Conservation (phyloP, 1,284 basidiomycete genomes). For the Pholiota adiposa region DNA sequence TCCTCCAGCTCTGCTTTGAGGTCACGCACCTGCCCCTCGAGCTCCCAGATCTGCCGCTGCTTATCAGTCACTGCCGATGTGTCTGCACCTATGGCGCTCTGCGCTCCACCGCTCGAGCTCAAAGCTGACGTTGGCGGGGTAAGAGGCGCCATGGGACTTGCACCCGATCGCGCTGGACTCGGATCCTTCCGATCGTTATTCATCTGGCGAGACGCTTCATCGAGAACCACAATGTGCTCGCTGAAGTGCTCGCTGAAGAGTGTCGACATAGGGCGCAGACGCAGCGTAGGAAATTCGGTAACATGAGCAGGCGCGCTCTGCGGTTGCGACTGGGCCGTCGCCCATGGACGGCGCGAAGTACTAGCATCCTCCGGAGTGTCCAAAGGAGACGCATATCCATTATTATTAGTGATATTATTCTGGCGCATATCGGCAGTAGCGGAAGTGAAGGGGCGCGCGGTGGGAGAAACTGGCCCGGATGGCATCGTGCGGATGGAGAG, state of each 20-base stretch:
- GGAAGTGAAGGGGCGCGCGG: slow-evolving; percentile 13
- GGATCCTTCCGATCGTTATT: background rate
- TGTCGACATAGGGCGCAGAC: slow-evolving; percentile 76
- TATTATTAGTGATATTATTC: background rate
- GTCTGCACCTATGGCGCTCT: background rate
- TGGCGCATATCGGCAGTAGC: slow-evolving; percentile 12
- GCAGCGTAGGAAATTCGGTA: slow-evolving; percentile 65
- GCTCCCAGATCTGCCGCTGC: slow-evolving; percentile 74
- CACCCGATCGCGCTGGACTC: slow-evolving; percentile 46
- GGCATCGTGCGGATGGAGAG: slow-evolving; percentile 48
- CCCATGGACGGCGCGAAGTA: slow-evolving; percentile 25
- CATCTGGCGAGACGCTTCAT: background rate
- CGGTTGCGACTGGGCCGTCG: slow-evolving; percentile 34
- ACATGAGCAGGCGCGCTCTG: slow-evolving; percentile 69
- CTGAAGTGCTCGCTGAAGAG: slow-evolving; percentile 74
- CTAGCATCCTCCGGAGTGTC: slow-evolving; percentile 1
- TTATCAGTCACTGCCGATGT: slow-evolving; percentile 36
- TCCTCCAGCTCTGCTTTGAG: slow-evolving; percentile 69
- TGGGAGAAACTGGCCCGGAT: background rate
- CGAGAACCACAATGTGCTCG: slow-evolving; percentile 53
- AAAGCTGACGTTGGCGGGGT: slow-evolving; percentile 59
- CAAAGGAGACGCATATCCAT: background rate
- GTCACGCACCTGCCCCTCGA: slow-evolving; percentile 74
- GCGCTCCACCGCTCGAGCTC: slow-evolving; percentile 1
- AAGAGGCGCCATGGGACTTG: slow-evolving; percentile 46